phyloP scores from a whole-genome alignment of 257 asterid genomes.

The Capsicum pubescens region DNA sequence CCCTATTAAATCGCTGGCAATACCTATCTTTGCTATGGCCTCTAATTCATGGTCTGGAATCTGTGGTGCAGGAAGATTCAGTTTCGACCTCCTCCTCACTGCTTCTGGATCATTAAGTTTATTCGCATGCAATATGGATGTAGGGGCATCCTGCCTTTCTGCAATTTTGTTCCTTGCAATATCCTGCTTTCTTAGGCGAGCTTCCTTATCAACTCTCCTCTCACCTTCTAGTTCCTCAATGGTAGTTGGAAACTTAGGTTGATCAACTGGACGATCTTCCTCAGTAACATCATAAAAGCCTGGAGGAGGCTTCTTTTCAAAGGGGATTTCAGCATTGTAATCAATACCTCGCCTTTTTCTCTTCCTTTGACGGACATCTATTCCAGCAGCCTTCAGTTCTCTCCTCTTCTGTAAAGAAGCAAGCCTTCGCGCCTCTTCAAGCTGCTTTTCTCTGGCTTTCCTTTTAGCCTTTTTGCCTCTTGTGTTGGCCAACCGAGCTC shows the following conservation, averaged over 20 bases:
- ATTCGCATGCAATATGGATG: conserved; percentile 91
- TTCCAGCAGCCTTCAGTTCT: conserved; percentile 97
- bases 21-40: conserved; percentile 94
- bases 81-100: conserved; percentile 78
- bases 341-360: conserved; percentile 96
- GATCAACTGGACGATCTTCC: conserved; percentile 81
- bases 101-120: conserved; percentile 96
- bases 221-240: conserved; percentile 99
- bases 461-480: conserved; percentile 98
- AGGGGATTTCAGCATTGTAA: conserved; percentile 94
- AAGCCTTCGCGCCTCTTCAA: conserved; percentile 98
- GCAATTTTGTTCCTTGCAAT: conserved; percentile 89
- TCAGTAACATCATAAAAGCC: conserved; percentile 89
- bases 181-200: conserved; percentile 93
- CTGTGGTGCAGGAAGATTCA: conserved; percentile 95
- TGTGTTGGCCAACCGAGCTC: conserved; percentile 95
- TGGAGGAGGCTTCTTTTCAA: conserved; percentile 96
- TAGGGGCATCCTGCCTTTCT: conserved; percentile 94
- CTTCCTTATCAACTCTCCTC: conserved; percentile 88
- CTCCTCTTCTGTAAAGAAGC: conserved; percentile 99
- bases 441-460: conserved; percentile 97
- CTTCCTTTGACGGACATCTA: conserved; percentile 70
- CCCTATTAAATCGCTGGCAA: conserved; percentile 86
- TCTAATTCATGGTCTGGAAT: conserved; percentile 97
- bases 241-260: conserved; percentile 87